Conservation (phyloP, 176 grass and related monocot genomes). For the Thinopyrum elongatum region DNA sequence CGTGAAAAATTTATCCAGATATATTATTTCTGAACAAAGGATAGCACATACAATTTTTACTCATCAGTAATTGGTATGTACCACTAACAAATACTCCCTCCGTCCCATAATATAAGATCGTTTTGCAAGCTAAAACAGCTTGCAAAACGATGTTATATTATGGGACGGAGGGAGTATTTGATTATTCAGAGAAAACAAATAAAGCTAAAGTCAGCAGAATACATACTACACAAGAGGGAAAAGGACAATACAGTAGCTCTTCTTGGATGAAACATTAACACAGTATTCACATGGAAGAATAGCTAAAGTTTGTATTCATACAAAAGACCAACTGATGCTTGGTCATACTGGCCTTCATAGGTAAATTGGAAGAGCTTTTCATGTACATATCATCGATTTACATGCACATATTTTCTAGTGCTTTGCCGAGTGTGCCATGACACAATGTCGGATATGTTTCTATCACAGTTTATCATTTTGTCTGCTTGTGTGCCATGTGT, state of each 20-base stretch:
- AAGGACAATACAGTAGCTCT: neutral
- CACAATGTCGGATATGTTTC: neutral
- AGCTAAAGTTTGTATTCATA: neutral
- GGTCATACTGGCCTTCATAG: neutral
- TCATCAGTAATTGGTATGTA: slow-evolving; percentile 7
- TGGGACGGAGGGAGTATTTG: neutral
- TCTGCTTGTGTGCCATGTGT: neutral
- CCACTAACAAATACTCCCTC: neutral
- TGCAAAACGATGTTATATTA: no score
- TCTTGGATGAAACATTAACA: slow-evolving; percentile 19
- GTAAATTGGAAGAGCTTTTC: neutral
- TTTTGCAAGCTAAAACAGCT: no score
- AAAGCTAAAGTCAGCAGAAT: neutral
- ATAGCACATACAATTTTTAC: neutral
- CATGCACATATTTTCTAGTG: neutral
- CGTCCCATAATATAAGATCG: no score
- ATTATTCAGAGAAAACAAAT: slow-evolving; percentile 6
- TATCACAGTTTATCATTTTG: neutral
- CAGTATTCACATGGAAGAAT: neutral
- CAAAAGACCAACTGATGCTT: neutral
- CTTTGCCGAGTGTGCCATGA: neutral
- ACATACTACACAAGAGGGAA: neutral
- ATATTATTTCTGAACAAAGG: slow-evolving; percentile 5
- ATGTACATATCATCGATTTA: neutral
- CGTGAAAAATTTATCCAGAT: neutral